Conservation (phyloP, 352 stramenopile genomes). For the Vaucheria bursata region DNA sequence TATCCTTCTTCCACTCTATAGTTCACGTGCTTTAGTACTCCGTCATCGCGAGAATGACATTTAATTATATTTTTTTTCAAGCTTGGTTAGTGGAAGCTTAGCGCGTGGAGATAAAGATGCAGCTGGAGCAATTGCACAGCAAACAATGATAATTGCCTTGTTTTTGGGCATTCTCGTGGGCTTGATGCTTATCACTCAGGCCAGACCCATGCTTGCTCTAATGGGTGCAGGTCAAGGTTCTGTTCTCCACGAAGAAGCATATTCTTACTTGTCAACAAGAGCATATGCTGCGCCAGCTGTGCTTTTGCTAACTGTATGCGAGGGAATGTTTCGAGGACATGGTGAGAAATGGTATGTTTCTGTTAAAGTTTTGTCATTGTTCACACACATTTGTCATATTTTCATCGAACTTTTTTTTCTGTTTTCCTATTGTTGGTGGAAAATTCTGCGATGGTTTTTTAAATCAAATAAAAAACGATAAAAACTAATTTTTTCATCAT, state of each 20-base stretch:
- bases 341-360: not conserved
- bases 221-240: slow-evolving; percentile 31
- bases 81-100: slow-evolving; percentile 30
- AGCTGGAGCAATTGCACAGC: slow-evolving; percentile 38
- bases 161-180: slow-evolving; percentile 19
- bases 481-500: too few relatives aligned
- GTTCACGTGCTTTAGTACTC: too few relatives aligned
- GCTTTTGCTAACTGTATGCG: slow-evolving; percentile 44
- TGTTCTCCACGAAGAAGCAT: slow-evolving; percentile 17
- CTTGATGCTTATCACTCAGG: slow-evolving; percentile 26
- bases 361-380: too few relatives aligned
- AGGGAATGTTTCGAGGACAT: slow-evolving; percentile 46
- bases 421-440: too few relatives aligned
- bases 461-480: too few relatives aligned
- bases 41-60: too few relatives aligned
- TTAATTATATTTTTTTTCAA: too few relatives aligned
- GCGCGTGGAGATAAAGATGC: slow-evolving; percentile 16
- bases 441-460: too few relatives aligned
- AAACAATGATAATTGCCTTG: slow-evolving; percentile 36
- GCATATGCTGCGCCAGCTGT: slow-evolving; percentile 43
- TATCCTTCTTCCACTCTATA: too few relatives aligned
- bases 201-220: slow-evolving; percentile 18
- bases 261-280: slow-evolving; percentile 27
- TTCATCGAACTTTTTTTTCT: too few relatives aligned
- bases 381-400: too few relatives aligned